These are phyloP conservation scores for Acer negundo DNA, from an alignment of 345 rosid genomes.

Conservation along the genomic window DNA sequence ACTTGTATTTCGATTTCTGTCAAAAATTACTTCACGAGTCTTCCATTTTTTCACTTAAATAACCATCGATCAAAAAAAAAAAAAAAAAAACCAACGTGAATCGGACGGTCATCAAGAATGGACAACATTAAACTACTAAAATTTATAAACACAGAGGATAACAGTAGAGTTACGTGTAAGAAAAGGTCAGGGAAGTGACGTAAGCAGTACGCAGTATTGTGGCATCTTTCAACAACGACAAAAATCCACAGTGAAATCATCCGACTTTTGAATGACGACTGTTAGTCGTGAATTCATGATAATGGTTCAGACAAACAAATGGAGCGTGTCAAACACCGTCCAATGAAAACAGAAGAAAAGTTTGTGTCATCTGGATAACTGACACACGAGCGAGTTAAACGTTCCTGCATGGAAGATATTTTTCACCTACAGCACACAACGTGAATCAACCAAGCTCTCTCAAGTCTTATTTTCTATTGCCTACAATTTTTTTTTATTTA, in stretches of 20 bases:
- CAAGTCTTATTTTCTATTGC: no score
- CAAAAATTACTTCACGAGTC: not conserved
- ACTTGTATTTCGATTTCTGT: not conserved
- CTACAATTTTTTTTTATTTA: no score
- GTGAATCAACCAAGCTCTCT: not conserved
- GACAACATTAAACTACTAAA: no score
- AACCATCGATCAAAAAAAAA: not conserved
- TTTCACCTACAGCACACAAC: not conserved
- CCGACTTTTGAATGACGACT: not conserved
- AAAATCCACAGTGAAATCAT: conserved; percentile 21
- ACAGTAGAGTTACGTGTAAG: conserved; percentile 19
- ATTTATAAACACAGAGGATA: not conserved
- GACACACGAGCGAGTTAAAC: not conserved
- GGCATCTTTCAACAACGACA: conserved; percentile 23
- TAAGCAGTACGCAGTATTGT: conserved; percentile 26
- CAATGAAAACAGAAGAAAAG: not conserved
- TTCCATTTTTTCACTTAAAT: not conserved
- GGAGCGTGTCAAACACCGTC: not conserved
- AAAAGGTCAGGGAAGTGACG: conserved; percentile 30
- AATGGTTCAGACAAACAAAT: not conserved
- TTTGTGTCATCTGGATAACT: not conserved
- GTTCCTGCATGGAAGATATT: not conserved
- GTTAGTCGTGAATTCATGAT: not conserved
- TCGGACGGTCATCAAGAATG: not conserved
- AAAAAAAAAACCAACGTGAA: not conserved